phyloP scores from a whole-genome alignment of 805 yeast species.

The Candida xiaguanensis region DNA sequence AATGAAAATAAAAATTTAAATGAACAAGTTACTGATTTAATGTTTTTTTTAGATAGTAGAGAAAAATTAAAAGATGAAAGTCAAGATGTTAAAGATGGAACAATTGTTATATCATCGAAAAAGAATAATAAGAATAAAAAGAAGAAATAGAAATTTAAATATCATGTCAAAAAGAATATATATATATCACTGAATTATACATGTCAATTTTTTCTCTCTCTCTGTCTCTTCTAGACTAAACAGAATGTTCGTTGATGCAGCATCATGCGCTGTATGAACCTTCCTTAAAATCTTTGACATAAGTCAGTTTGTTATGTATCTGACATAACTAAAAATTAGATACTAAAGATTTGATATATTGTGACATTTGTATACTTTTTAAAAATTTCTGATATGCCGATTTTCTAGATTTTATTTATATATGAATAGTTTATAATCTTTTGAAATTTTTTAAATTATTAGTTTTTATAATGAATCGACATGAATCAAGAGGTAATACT shows the following conservation, averaged over 20 bases:
- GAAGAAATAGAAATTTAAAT: neutral
- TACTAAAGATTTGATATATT: slow-evolving; percentile 4
- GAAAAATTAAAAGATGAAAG: slow-evolving; percentile 69
- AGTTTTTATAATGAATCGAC: neutral
- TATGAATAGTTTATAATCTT: neutral
- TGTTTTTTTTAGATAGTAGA: slow-evolving; percentile 75
- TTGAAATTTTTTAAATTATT: neutral
- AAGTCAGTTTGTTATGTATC: neutral
- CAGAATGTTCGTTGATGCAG: neutral
- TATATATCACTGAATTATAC: neutral
- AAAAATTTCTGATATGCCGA: slow-evolving; percentile 8
- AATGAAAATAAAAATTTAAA: slow-evolving; percentile 45
- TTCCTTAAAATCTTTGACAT: slow-evolving; percentile 2
- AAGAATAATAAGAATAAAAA: slow-evolving; percentile 16
- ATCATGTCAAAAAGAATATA: neutral
- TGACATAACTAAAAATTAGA: slow-evolving; percentile 8
- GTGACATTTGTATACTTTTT: neutral
- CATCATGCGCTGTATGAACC: neutral
- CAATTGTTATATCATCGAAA: slow-evolving; percentile 43
- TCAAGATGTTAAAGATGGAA: slow-evolving; percentile 72
- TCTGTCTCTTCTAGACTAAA: no score
- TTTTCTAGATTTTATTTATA: slow-evolving; percentile 6
- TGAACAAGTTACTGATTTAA: slow-evolving; percentile 69
- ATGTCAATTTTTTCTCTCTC: neutral
- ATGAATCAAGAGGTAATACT: neutral